Percentiles rank a stretch among this genome's conserved stretches.
phyloP scores from a whole-genome alignment of 345 rosid genomes.

The Rhizophora mangle region DNA sequence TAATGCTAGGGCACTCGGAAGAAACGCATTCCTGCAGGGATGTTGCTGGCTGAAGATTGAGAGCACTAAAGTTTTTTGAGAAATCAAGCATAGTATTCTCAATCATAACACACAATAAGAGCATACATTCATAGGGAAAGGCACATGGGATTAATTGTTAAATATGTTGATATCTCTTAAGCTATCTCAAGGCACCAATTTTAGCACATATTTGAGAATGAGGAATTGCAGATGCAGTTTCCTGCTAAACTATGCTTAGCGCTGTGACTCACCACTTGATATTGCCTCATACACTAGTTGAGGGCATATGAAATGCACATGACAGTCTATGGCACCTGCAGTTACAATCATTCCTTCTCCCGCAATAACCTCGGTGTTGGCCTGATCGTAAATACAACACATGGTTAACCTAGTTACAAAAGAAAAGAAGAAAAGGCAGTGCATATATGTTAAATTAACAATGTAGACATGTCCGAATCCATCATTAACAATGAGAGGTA shows the following conservation, averaged over 20 bases:
- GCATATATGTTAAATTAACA: constrained; percentile 12
- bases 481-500: neutral
- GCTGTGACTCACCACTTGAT: constrained; percentile 75
- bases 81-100: neutral
- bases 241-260: constrained; percentile 8
- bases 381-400: constrained; percentile 16
- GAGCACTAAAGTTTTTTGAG: neutral
- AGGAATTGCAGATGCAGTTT: constrained; percentile 1
- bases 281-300: constrained; percentile 86
- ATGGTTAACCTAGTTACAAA: constrained; percentile 26
- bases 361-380: constrained; percentile 86
- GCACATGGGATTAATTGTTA: neutral
- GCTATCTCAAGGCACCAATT: too few relatives aligned
- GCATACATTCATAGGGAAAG: neutral
- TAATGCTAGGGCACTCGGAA: neutral
- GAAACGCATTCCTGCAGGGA: neutral
- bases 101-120: neutral
- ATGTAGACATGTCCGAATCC: neutral
- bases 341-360: constrained; percentile 92
- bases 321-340: constrained; percentile 96
- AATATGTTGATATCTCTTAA: too few relatives aligned
- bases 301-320: constrained; percentile 98
- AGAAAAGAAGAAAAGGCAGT: constrained; percentile 15
- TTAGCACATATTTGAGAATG: too few relatives aligned
- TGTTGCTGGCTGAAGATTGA: neutral